Evolutionary conservation across 1,284 basidiomycete species (phyloP).

Genomic region (Papiliotrema nemorosa): DNA sequence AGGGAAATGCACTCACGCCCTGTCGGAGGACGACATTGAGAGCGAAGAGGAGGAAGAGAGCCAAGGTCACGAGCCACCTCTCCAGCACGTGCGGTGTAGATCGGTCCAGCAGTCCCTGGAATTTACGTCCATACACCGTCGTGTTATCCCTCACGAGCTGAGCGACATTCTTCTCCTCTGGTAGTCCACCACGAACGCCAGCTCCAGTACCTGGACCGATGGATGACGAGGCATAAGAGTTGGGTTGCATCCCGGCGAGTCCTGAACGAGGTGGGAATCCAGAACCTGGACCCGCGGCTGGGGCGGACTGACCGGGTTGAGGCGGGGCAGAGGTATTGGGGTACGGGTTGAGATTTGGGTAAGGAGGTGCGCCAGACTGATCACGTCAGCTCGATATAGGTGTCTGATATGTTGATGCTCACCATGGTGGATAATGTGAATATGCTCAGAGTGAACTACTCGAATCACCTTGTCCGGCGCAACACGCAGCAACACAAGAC

Average conservation of each 20-base stretch:
- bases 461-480: too few relatives aligned
- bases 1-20: conserved; percentile 63
- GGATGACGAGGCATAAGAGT: conserved; percentile 29
- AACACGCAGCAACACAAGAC: too few relatives aligned
- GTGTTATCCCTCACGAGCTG: conserved; percentile 47
- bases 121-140: conserved; percentile 43
- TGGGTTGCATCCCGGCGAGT: conserved; percentile 43
- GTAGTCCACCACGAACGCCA: conserved; percentile 37
- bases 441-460: too few relatives aligned
- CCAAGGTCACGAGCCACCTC: conserved; percentile 81
- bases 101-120: conserved; percentile 81
- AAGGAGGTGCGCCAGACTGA: conserved; percentile 2
- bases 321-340: conserved; percentile 8
- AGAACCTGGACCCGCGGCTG: conserved; percentile 43
- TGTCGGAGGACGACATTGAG: conserved; percentile 83
- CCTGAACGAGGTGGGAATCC: conserved; percentile 48
- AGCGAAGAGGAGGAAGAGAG: conserved; percentile 71
- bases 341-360: conserved; percentile 20
- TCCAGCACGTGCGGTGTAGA: conserved; percentile 85
- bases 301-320: conserved; percentile 6
- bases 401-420: background rate
- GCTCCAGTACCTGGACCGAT: conserved; percentile 26
- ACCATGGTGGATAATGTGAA: conserved; percentile 1
- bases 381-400: background rate
- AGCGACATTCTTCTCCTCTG: conserved; percentile 49